These are phyloP conservation scores for Bryum argenteum DNA, from an alignment of 225 moss, liverwort and hornwort species.

Conservation along the genomic window DNA sequence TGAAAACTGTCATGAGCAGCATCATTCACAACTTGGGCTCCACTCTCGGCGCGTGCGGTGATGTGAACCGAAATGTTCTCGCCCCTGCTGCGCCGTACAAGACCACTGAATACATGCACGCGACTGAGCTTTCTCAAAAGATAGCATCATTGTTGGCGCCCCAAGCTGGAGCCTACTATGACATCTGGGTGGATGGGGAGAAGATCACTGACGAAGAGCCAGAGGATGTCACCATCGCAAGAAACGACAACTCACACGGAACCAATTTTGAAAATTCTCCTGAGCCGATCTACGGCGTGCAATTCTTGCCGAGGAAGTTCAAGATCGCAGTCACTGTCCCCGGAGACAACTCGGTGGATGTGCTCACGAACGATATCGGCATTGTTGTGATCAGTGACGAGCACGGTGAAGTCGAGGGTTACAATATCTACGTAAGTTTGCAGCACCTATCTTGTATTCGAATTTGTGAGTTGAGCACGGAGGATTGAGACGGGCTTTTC, in stretches of 20 bases:
- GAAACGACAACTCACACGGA: slow-evolving; percentile 65
- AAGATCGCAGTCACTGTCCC: slow-evolving; percentile 86
- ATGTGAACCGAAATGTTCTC: slow-evolving; percentile 80
- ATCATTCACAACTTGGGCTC: slow-evolving; percentile 81
- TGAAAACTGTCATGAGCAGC: slow-evolving; percentile 77
- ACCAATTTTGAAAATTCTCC: slow-evolving; percentile 70
- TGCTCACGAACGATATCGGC: slow-evolving; percentile 77
- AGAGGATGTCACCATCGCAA: slow-evolving; percentile 69
- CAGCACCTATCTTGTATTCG: neutral
- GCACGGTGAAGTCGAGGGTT: slow-evolving; percentile 69
- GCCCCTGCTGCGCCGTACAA: slow-evolving; percentile 77
- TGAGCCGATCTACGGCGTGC: slow-evolving; percentile 76
- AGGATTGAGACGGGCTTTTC: neutral
- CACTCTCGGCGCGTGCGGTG: slow-evolving; percentile 85
- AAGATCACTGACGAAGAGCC: slow-evolving; percentile 66
- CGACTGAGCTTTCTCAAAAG: slow-evolving; percentile 71
- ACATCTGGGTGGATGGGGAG: slow-evolving; percentile 87
- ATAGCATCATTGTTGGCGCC: slow-evolving; percentile 69
- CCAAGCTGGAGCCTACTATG: slow-evolving; percentile 80
- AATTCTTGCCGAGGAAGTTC: slow-evolving; percentile 80
- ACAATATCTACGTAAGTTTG: slow-evolving; percentile 67
- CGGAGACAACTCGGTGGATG: slow-evolving; percentile 78
- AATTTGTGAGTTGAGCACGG: no score
- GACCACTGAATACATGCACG: slow-evolving; percentile 61
- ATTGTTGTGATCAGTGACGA: slow-evolving; percentile 69